Evolutionary conservation across 441 rosid species (phyloP).

Genomic region (Aleurites moluccanus): DNA sequence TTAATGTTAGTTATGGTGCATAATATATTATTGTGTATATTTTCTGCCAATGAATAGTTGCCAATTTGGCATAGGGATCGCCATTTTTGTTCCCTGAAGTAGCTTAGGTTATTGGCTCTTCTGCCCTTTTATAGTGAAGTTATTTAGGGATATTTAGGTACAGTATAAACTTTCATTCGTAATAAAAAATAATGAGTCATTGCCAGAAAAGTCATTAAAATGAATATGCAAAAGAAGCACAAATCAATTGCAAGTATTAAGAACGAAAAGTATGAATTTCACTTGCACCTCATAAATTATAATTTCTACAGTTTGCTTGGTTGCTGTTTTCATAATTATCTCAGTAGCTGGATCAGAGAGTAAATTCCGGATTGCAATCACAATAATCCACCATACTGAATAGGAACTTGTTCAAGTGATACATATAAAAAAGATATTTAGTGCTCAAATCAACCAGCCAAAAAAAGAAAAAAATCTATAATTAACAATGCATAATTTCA

Average conservation of each 20-base stretch:
- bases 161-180: not conserved
- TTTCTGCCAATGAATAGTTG: too few relatives aligned
- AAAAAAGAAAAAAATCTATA: not conserved
- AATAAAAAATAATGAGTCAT: not conserved
- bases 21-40: too few relatives aligned
- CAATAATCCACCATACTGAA: conserved; percentile 79
- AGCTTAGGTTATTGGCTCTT: too few relatives aligned
- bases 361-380: conserved; percentile 76
- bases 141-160: too few relatives aligned
- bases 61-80: too few relatives aligned
- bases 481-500: conserved; percentile 1
- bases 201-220: not conserved
- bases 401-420: conserved; percentile 78
- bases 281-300: conserved; percentile 67
- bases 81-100: too few relatives aligned
- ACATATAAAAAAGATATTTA: conserved; percentile 40
- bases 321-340: conserved; percentile 58
- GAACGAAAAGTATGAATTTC: not conserved
- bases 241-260: not conserved
- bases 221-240: not conserved
- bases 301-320: conserved; percentile 79
- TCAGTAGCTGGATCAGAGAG: conserved; percentile 63
- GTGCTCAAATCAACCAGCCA: not conserved
- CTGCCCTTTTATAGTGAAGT: too few relatives aligned
- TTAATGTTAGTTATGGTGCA: too few relatives aligned